These are phyloP conservation scores for Odonthalia washingtoniensis DNA, from an alignment of 31 red algal genomes.

Conservation along the genomic window DNA sequence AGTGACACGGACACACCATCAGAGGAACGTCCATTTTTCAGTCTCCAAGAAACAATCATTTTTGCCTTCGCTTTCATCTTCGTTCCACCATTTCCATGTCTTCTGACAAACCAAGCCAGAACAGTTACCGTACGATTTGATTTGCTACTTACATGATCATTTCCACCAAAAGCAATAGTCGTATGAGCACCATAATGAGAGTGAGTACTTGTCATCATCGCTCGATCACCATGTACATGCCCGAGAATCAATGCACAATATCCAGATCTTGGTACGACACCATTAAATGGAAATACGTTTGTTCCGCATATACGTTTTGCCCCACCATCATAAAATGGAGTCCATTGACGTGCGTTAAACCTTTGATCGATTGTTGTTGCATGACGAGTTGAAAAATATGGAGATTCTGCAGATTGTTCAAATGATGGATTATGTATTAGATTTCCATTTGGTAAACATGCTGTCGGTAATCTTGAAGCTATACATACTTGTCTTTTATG, in stretches of 20 bases:
- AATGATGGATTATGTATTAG: conserved; percentile 53
- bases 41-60: neutral
- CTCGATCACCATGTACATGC: neutral
- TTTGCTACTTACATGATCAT: too few relatives aligned
- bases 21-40: neutral
- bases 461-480: neutral
- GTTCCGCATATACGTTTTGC: conserved; percentile 54
- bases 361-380: neutral
- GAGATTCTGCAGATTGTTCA: conserved; percentile 27
- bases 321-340: conserved; percentile 72
- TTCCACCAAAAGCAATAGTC: neutral
- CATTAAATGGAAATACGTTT: neutral
- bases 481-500: neutral
- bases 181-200: conserved; percentile 36
- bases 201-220: neutral
- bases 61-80: neutral
- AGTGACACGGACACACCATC: too few relatives aligned
- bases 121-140: neutral
- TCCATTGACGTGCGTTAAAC: conserved; percentile 52
- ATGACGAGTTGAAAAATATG: conserved; percentile 35
- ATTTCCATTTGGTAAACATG: conserved; percentile 31
- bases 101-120: conserved; percentile 31
- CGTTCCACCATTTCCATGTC: neutral
- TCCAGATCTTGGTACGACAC: conserved; percentile 19
- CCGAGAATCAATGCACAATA: conserved; percentile 36